phyloP scores from a whole-genome alignment of 768 basidiomycete genomes.

The Boletus tomentosulus region DNA sequence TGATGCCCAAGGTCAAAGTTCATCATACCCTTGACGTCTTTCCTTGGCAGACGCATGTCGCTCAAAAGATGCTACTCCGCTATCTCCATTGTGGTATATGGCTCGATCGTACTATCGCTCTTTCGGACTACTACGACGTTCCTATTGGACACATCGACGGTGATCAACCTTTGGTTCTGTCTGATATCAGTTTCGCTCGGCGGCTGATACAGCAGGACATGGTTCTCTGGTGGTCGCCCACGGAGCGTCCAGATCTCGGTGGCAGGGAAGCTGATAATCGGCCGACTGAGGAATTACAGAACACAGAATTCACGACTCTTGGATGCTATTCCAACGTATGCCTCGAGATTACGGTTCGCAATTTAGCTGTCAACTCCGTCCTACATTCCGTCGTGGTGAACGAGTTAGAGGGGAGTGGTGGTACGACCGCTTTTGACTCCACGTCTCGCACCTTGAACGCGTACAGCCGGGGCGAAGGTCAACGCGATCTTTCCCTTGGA shows the following conservation, averaged over 20 bases:
- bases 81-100: conserved; percentile 76
- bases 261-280: conserved; percentile 86
- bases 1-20: conserved; percentile 75
- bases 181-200: conserved; percentile 90
- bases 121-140: conserved; percentile 89
- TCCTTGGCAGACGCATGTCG: conserved; percentile 84
- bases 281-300: conserved; percentile 70
- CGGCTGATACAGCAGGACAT: conserved; percentile 84
- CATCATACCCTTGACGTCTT: conserved; percentile 78
- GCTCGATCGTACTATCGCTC: conserved; percentile 72
- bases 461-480: conserved; percentile 60
- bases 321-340: conserved; percentile 94
- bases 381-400: conserved; percentile 93
- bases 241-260: conserved; percentile 86
- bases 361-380: conserved; percentile 91
- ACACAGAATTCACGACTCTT: conserved; percentile 78
- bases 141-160: conserved; percentile 91
- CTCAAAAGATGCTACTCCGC: conserved; percentile 77
- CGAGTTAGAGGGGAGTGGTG: conserved; percentile 94
- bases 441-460: conserved; percentile 88
- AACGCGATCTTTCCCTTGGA: conserved; percentile 75
- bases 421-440: conserved; percentile 90
- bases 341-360: conserved; percentile 82
- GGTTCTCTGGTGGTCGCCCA: conserved; percentile 95
- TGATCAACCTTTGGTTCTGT: conserved; percentile 82